Conservation (phyloP, 805 yeast genomes). For the Kuraishia borneana region DNA sequence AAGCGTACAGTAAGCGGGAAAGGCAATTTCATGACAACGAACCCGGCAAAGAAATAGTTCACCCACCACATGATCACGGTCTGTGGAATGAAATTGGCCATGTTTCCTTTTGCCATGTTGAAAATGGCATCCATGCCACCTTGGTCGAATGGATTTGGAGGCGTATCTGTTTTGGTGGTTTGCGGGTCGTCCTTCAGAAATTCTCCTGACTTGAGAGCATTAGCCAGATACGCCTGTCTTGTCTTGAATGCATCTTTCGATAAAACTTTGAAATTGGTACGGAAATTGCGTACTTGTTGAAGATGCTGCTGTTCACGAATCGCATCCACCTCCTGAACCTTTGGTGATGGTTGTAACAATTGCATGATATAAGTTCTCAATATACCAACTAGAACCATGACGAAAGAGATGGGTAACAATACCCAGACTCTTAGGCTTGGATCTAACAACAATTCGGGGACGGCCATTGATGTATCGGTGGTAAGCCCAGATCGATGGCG, state of each 20-base stretch:
- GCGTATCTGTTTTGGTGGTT: conserved; percentile 21
- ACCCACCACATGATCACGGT: conserved; percentile 93
- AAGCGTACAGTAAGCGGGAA: conserved; percentile 85
- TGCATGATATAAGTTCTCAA: conserved; percentile 58
- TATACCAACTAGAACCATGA: conserved; percentile 82
- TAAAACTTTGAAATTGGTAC: conserved; percentile 35
- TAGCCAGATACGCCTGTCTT: conserved; percentile 37
- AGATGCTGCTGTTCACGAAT: conserved; percentile 57
- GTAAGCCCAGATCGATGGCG: neutral
- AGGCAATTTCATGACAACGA: conserved; percentile 78
- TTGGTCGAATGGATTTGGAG: conserved; percentile 64
- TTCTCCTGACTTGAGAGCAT: conserved; percentile 38
- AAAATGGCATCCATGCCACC: conserved; percentile 60
- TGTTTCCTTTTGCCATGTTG: conserved; percentile 69
- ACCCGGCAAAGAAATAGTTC: conserved; percentile 85
- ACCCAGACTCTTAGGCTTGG: conserved; percentile 86
- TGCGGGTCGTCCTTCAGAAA: conserved; percentile 40
- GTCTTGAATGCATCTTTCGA: conserved; percentile 34
- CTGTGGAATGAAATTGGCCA: conserved; percentile 83
- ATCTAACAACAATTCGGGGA: conserved; percentile 57
- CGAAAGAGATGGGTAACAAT: conserved; percentile 75
- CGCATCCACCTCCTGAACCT: conserved; percentile 36
- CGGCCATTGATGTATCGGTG: conserved; percentile 6
- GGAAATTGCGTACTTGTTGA: conserved; percentile 44
- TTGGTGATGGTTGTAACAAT: conserved; percentile 48